Base-by-base conservation (phyloP, 179 eudicot species). In the Sideroxylon spinosum region DNA sequence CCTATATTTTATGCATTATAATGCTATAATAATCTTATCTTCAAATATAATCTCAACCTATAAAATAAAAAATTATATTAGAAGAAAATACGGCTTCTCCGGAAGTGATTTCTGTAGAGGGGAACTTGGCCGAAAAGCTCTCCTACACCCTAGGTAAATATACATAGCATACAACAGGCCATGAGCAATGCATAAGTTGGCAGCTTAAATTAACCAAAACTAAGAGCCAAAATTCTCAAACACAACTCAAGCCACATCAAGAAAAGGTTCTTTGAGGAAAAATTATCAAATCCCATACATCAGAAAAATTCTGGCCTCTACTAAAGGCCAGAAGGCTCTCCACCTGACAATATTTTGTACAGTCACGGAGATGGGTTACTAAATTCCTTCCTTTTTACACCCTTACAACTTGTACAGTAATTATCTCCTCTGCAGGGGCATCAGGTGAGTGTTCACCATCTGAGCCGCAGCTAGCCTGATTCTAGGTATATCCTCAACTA, bases 381-480 rank as follows among this genome's bases (percentile, higher is more conserved):
- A 77, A 61, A 60, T 37, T 22, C 23, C 80, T 79, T 48, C 68
- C 29, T 50, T 74, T 73, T 80, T 81, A 82, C 82, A 81, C 80
- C 82, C 74, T 72, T 80, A 62, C 57, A 83, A 64, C 82, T 68
- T 60, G 80, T 73, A 84, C 80, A 69, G 62, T 29, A 73, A 82
- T 48, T 26, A 49, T 76, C 25, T 73, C 83, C 76, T 80, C 82
- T 32, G 75, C 83, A 73, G 66, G 81, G 87, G 83, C 84, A 74
- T 83, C 78, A 55, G 87, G 82, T 84, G 86, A 83, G 79, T 37
- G 44, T 82, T 86, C 85, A 80, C 88, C 90, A 78, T 83, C 77
- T 59, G 86, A 88, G 90, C 91, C 93, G 83, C 86, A 82, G 85
- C 91, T 89, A 86, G 76, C 76, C 81, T 74, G 78, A 78, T 84